Evolutionary conservation across 2,329 filamentous ascomycete species (phyloP).

Genomic region (Aspergillus glaucus): DNA sequence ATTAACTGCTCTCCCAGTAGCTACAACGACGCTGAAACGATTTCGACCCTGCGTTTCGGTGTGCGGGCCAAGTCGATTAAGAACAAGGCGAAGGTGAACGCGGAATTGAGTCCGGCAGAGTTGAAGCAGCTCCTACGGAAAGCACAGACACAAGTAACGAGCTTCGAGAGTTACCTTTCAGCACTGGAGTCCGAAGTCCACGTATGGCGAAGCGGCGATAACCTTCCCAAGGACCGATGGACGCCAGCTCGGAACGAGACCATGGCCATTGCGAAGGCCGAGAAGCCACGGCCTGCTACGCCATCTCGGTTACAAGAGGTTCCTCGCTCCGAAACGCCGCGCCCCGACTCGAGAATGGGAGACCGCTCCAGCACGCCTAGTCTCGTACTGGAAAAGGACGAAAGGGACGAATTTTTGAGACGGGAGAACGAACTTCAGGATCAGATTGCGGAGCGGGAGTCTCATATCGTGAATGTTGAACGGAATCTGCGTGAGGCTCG

Average conservation of each 20-base stretch:
- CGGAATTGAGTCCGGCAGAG: slow-evolving; percentile 90
- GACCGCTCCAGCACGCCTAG: slow-evolving; percentile 84
- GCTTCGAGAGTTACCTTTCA: slow-evolving; percentile 79
- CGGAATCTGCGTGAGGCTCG: slow-evolving; percentile 74
- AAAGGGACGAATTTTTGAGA: slow-evolving; percentile 89
- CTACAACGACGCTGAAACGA: slow-evolving; percentile 93
- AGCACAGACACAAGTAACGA: slow-evolving; percentile 80
- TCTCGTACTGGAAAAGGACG: slow-evolving; percentile 86
- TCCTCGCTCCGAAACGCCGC: slow-evolving; percentile 52
- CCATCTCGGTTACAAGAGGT: slow-evolving; percentile 39
- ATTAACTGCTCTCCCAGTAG: slow-evolving; percentile 99
- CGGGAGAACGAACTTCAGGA: slow-evolving; percentile 97
- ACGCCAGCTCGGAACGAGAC: slow-evolving; percentile 59
- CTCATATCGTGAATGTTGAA: slow-evolving; percentile 69
- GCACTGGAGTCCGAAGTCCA: slow-evolving; percentile 79
- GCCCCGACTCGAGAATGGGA: slow-evolving; percentile 61
- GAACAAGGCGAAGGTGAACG: slow-evolving; percentile 99
- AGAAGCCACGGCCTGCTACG: slow-evolving; percentile 40
- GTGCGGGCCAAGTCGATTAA: slow-evolving; percentile 97
- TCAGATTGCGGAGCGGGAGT: slow-evolving; percentile 88
- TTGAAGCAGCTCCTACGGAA: slow-evolving; percentile 91
- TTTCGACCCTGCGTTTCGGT: slow-evolving; percentile 88
- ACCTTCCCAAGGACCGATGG: slow-evolving; percentile 86
- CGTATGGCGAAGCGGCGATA: slow-evolving; percentile 79
- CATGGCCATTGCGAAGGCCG: slow-evolving; percentile 42